Conservation (phyloP, 2,329 filamentous ascomycete species). For the Aspergillus flavus region DNA sequence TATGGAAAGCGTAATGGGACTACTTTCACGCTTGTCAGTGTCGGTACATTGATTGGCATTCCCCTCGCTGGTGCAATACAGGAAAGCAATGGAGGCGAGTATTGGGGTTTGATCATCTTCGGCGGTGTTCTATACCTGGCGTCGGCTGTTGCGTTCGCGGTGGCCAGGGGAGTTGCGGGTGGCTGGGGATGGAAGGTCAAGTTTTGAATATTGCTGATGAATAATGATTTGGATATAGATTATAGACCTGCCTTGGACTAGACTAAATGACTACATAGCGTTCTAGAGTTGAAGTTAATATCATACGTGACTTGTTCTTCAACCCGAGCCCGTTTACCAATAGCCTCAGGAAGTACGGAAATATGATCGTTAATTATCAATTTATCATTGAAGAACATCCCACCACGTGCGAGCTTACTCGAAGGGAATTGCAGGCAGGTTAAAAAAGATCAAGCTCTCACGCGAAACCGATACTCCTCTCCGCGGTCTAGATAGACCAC, state of each 20-base stretch:
- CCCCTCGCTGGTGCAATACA: constrained; percentile 29
- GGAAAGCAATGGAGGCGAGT: constrained; percentile 8
- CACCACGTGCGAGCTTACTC: too few relatives aligned
- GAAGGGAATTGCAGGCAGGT: too few relatives aligned
- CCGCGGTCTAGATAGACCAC: not conserved
- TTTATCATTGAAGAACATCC: too few relatives aligned
- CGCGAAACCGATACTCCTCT: too few relatives aligned
- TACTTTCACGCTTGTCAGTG: constrained; percentile 23
- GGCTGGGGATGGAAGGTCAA: constrained; percentile 23
- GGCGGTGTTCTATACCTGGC: constrained; percentile 29
- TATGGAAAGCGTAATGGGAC: constrained; percentile 29
- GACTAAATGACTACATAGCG: not conserved
- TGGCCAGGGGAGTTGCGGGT: constrained; percentile 25
- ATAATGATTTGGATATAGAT: not conserved
- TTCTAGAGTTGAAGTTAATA: not conserved
- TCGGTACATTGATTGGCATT: constrained; percentile 26
- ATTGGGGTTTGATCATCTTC: constrained; percentile 24
- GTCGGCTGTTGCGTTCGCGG: constrained; percentile 24
- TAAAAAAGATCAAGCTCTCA: too few relatives aligned
- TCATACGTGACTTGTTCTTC: too few relatives aligned
- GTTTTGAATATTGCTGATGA: constrained; percentile 15
- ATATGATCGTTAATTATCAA: too few relatives aligned
- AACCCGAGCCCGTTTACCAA: too few relatives aligned
- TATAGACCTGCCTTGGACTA: not conserved
- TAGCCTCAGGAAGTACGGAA: too few relatives aligned